Evolutionary conservation across 371 early-diverging fungal species (phyloP).

Genomic region (Haplosporangium sp.): DNA sequence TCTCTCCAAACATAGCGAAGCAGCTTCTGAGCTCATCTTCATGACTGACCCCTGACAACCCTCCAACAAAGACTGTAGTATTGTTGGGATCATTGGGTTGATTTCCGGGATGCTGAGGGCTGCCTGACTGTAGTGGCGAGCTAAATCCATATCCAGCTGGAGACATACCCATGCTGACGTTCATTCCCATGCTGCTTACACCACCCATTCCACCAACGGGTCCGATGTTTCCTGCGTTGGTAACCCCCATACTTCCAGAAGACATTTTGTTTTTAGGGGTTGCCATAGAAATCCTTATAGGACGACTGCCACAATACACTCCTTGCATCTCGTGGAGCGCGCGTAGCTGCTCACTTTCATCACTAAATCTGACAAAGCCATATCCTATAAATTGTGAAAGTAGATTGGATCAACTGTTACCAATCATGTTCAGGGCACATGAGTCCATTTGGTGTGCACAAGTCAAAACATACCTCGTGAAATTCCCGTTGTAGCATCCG

Average conservation of each 20-base stretch:
- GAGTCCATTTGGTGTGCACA: too few relatives aligned
- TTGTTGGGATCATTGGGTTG: slow-evolving; percentile 84
- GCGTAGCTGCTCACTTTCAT: slow-evolving; percentile 78
- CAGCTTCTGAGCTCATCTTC: slow-evolving; percentile 85
- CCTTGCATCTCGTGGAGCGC: slow-evolving; percentile 88
- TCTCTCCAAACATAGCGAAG: slow-evolving; percentile 91
- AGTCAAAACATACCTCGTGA: slow-evolving; percentile 62
- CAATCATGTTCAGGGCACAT: too few relatives aligned
- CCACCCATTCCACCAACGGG: slow-evolving; percentile 20
- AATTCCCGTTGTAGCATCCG: slow-evolving; percentile 79
- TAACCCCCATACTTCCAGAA: too few relatives aligned
- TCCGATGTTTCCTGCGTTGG: too few relatives aligned
- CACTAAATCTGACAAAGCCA: slow-evolving; percentile 87
- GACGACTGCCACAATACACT: slow-evolving; percentile 75
- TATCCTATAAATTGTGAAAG: slow-evolving; percentile 62
- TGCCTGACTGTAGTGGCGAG: slow-evolving; percentile 55
- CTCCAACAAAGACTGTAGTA: slow-evolving; percentile 97
- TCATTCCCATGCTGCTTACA: slow-evolving; percentile 10
- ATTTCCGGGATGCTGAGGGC: slow-evolving; percentile 50
- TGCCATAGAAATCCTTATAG: slow-evolving; percentile 88
- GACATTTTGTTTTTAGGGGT: slow-evolving; percentile 76
- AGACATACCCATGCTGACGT: slow-evolving; percentile 31
- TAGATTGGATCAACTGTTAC: not conserved
- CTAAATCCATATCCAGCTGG: slow-evolving; percentile 57
- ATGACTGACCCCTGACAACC: slow-evolving; percentile 79